Conservation (phyloP, 148 eudicot genomes). For the Diospyros kaki region DNA sequence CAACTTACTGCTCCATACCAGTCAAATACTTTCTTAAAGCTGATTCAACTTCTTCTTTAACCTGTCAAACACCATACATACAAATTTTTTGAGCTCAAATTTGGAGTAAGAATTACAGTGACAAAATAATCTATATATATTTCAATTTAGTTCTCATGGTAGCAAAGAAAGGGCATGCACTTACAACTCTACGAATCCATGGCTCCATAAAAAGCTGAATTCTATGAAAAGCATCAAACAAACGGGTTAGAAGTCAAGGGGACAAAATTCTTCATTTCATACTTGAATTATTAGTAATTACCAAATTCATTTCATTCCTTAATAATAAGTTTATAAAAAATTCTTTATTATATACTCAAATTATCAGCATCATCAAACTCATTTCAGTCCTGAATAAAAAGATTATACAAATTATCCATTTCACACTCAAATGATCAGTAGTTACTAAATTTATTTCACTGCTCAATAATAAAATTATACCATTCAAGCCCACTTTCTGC, state of each 20-base stretch:
- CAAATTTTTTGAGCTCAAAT: background rate
- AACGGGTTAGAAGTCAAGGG: background rate
- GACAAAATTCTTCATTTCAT: background rate
- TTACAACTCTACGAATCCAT: constrained; percentile 64
- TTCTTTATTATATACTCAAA: no score
- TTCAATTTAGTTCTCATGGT: no score
- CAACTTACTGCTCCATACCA: constrained; percentile 50
- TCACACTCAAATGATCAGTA: no score
- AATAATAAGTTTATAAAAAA: no score
- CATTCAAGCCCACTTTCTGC: no score
- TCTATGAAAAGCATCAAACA: constrained; percentile 17
- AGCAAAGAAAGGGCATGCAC: constrained; percentile 15
- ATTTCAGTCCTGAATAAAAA: no score
- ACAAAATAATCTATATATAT: background rate
- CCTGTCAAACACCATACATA: constrained; percentile 35
- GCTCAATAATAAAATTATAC: no score
- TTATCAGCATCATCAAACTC: no score
- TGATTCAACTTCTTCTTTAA: constrained; percentile 87
- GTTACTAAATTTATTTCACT: no score
- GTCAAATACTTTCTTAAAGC: constrained; percentile 66
- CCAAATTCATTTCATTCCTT: no score
- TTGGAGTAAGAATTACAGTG: background rate
- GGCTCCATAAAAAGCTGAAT: constrained; percentile 50
- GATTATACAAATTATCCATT: no score
- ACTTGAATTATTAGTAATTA: background rate